Evolutionary conservation across 139 green algal species (phyloP), one percentile per base, ranked within the genome.

Genomic region (Chlorella sp.): DNA sequence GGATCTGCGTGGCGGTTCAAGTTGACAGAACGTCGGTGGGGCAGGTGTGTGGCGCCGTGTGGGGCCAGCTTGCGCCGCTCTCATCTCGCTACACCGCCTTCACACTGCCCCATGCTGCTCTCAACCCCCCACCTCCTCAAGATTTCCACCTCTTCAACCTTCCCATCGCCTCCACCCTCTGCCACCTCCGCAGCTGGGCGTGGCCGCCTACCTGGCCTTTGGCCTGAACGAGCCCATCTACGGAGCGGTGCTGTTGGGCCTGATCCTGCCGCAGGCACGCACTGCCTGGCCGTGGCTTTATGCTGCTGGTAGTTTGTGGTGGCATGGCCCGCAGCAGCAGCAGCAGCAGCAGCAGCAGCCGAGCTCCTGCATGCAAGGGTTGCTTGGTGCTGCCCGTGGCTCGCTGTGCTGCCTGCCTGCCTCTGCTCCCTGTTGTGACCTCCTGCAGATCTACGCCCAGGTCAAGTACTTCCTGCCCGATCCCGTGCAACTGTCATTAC

Each of bases 381-480:
- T n/a, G n/a, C n/a, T n/a, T n/a, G n/a, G n/a, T n/a, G n/a, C n/a
- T n/a, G n/a, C n/a, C n/a, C n/a, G n/a, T n/a, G n/a, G n/a, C n/a
- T n/a, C n/a, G n/a, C n/a, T n/a, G n/a, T n/a, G n/a, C n/a, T n/a
- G n/a, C n/a, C n/a, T n/a, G n/a, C n/a, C n/a, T n/a, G n/a, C n/a
- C n/a, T n/a, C 34, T 32, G 62, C 25, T 6, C 6, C 62, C 62
- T 30, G 3, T 18, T 68, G 7, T 51, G 44, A 9, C 17, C 36
- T 30, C 36, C 25, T 51, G 81, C 94, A 97, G 94, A 95, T 98
- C 28, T 96, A 95, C 89, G 95, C 95, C 81, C 96, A 98, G 82
- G 71, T 93, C 87, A 97, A 97, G 91, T 98, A 95, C 93, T 98
- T 99, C 88, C 90, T 99, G 65, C 95, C 95, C 16, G 96, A 99